Conservation (phyloP, 2,329 filamentous ascomycete genomes). For the Talaromyces rugulosus region DNA sequence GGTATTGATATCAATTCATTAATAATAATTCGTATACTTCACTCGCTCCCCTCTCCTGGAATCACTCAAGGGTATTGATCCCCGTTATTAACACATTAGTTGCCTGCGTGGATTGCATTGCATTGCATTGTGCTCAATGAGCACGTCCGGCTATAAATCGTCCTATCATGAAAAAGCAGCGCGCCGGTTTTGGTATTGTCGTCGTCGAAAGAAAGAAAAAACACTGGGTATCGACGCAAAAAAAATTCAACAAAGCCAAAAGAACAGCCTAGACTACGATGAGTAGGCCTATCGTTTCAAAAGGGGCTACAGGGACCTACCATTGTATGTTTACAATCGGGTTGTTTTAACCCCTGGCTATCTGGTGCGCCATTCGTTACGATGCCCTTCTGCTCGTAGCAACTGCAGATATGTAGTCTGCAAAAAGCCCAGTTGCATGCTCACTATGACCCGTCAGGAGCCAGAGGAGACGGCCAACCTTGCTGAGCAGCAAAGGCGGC, state of each 20-base stretch:
- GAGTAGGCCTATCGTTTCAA: neutral
- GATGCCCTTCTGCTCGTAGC: conserved; percentile 8
- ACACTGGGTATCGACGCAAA: neutral
- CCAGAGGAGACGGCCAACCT: conserved; percentile 32
- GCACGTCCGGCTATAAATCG: neutral
- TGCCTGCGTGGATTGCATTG: neutral
- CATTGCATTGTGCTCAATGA: too few relatives aligned
- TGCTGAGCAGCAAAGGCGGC: conserved; percentile 33
- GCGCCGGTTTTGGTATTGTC: neutral
- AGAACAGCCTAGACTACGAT: neutral
- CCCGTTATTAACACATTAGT: neutral
- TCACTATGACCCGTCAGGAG: conserved; percentile 34
- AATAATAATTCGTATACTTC: neutral
- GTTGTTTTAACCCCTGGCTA: too few relatives aligned
- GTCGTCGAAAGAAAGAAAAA: neutral
- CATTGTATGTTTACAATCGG: neutral
- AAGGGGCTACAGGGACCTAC: neutral
- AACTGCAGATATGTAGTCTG: conserved; percentile 3
- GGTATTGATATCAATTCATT: neutral
- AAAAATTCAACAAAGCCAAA: neutral
- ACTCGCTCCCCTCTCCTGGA: neutral
- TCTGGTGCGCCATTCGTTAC: neutral
- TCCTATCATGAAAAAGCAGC: neutral
- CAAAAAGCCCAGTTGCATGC: conserved; percentile 24
- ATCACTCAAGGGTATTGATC: too few relatives aligned